Base-by-base conservation (phyloP, 1,284 basidiomycete species). In the Rugosomyces carneus region DNA sequence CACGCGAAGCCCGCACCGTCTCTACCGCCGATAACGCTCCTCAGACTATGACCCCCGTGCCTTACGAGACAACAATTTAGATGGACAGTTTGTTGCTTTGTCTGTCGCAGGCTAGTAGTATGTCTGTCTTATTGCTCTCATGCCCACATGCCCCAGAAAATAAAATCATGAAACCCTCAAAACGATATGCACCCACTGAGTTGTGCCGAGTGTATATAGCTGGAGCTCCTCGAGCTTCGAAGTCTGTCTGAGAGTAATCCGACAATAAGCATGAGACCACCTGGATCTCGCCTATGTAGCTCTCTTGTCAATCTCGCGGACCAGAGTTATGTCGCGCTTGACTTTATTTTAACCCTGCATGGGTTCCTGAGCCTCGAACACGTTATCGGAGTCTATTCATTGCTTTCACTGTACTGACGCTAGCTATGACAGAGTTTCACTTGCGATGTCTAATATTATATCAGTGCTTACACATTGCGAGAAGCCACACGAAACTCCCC, bases 41-140 rank as follows among this genome's bases (percentile, higher is more conserved):
- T 49, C 88, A 95, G 75, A 98, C 95, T 52, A 90, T 99, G 69
- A 82, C 80, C 53, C 93, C 93, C 61, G 78, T 92, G 61, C 82
- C 82, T 60, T 98, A 90, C 73, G 88, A 90, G 78, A 90, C 87
- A 52, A 88, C 81, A 53, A 90, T 90, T 69, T 90, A 78, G 64
- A 78, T 74, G 64, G 35, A 36, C 32, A 24, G 16, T 46, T 40
- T 39, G 41, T 23, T 36, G 29, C 46, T 46, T 35, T 47, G 45
- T 42, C 45, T 49, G 47, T 47, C 37, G 13, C 29, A 31, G 47
- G 45, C 51, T 50, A 51, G 43, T 54, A 53, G 57, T 57, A 54
- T 57, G 53, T 56, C 23, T 41, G 37, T 45, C 32, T 31, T 50
- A 53, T 50, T 47, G 48, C 50, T 53, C 52, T 52, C 55, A 58